phyloP scores from a whole-genome alignment of 345 rosid species.

The Pugionium cornutum region DNA sequence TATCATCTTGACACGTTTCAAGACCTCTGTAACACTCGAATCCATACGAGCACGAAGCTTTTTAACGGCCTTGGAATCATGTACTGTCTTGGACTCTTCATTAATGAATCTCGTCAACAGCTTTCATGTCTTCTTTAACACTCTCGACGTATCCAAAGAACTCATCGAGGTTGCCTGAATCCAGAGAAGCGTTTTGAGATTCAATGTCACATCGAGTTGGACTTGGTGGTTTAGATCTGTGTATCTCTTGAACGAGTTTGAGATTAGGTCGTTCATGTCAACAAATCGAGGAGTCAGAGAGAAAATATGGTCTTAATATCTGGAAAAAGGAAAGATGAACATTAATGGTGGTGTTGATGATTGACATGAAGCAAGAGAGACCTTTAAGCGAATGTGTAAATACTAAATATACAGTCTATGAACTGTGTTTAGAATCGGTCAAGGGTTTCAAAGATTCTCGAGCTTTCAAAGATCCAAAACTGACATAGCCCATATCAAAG shows the following conservation, averaged over 20 bases:
- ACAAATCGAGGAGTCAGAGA: conserved; percentile 4
- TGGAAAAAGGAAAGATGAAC: too few relatives aligned
- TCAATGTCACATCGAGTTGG: conserved; percentile 47
- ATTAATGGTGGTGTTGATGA: too few relatives aligned
- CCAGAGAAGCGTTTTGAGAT: conserved; percentile 43
- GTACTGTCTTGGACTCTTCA: conserved; percentile 66
- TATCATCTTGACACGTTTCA: conserved; percentile 66
- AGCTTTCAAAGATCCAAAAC: too few relatives aligned
- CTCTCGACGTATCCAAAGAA: conserved; percentile 80
- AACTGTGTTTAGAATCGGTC: too few relatives aligned
- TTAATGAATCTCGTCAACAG: conserved; percentile 63
- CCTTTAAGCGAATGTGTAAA: too few relatives aligned
- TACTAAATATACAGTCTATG: too few relatives aligned
- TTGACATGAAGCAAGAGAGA: too few relatives aligned
- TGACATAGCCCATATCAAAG: too few relatives aligned
- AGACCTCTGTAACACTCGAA: conserved; percentile 55
- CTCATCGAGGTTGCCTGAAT: conserved; percentile 61
- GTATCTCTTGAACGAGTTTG: conserved; percentile 62
- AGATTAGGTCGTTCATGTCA: conserved; percentile 55
- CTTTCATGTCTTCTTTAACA: conserved; percentile 73
- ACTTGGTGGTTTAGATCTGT: conserved; percentile 50
- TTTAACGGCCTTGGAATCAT: conserved; percentile 68
- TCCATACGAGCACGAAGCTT: conserved; percentile 70
- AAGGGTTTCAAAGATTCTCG: too few relatives aligned
- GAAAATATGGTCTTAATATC: too few relatives aligned